Evolutionary conservation across 208 protist species (phyloP), one percentile per base, ranked within the genome.

Genomic region (Leptomonas seymouri): DNA sequence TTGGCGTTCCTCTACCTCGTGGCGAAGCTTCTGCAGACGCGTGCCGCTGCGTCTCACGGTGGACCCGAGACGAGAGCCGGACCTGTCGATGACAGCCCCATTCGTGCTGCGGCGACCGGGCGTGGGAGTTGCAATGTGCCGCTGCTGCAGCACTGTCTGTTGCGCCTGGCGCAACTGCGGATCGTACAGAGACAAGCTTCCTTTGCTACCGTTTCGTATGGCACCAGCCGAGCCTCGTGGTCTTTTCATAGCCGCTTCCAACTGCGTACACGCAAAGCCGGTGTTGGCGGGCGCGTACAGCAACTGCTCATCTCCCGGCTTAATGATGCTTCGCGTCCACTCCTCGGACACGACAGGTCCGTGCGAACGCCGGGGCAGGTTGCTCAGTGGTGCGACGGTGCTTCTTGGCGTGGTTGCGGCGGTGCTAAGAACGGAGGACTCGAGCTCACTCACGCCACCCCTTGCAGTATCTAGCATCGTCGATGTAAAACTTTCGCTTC

Each of bases 281-380:
- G 64, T 25, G 44, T 41, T 55, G 30, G 39, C 12, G 25, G 70
- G 23, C 16, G 66, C 74, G 72, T 93, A 95, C 30, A 95, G 74
- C 27, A 90, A 67, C 31, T 84, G 76, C 71, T 95, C 87, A 55
- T 95, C 90, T 14, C 81, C 85, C 8, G 79, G 81, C 49, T 84
- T 80, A n/a, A 95, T 73, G 48, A 95, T 76, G 62, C 78, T 90
- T 6, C 87, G 85, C 4, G 90, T 66, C 90, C 90, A 95, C 65
- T 76, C 81, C 68, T 91, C 90, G 28, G 85, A 90, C 20, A 95
- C 72, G 20, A 91, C 75, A 11, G 87, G 90, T 12, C 68, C 78
- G 39, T 66, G 67, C 1, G 62, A 60, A 14, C 34, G 50, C 41
- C 58, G 74, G 6, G 54, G 45, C 0, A 58, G 21, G 1, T 6